Conservation (phyloP, 2,329 filamentous ascomycete genomes). For the Sporothrix variecibatus region DNA sequence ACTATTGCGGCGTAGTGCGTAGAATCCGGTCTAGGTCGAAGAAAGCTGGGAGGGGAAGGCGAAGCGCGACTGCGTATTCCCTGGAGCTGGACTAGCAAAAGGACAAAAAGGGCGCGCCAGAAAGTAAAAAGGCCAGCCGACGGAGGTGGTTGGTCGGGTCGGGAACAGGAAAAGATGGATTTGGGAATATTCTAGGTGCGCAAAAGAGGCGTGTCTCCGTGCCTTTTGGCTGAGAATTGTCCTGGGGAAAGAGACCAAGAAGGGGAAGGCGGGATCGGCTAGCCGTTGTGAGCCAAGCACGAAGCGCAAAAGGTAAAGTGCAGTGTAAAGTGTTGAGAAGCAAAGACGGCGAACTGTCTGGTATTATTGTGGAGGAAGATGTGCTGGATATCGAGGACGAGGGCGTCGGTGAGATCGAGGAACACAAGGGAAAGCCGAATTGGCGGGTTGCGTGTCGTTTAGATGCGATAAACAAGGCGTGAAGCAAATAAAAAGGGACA, state of each 20-base stretch:
- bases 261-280: slow-evolving; percentile 1
- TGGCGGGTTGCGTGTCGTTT: background rate
- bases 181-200: background rate
- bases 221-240: background rate
- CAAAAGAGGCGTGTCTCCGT: background rate
- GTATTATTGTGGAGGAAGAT: background rate
- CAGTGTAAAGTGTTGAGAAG: slow-evolving; percentile 13
- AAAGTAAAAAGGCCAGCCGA: background rate
- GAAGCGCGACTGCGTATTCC: background rate
- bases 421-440: background rate
- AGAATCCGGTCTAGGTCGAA: slow-evolving; percentile 14
- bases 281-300: slow-evolving; percentile 19
- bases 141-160: background rate
- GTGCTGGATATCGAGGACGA: background rate
- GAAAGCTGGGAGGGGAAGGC: background rate
- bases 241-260: background rate
- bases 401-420: background rate
- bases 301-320: background rate
- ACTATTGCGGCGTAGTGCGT: slow-evolving; percentile 21
- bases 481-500: background rate
- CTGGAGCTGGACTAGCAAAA: background rate
- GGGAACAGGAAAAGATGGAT: background rate
- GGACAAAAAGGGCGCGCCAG: background rate
- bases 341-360: background rate
- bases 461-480: background rate